These are phyloP conservation scores for Colletotrichum paranaense DNA, from an alignment of 2,329 filamentous ascomycete genomes.

Conservation along the genomic window DNA sequence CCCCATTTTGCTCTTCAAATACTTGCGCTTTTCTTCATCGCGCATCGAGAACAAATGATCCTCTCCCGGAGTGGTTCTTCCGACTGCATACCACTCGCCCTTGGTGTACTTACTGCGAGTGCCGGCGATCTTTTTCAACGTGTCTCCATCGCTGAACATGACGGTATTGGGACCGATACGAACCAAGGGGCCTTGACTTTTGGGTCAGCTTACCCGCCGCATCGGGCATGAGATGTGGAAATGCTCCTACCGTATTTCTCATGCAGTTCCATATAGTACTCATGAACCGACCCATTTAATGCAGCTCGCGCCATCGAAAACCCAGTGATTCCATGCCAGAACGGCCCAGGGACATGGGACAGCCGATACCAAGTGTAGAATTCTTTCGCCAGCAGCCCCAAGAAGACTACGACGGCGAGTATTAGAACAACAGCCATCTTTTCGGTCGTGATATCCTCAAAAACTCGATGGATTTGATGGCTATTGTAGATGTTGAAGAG, in stretches of 20 bases:
- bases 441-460: background rate
- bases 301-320: conserved; percentile 42
- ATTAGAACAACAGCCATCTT: conserved; percentile 1
- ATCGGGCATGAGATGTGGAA: conserved; percentile 1
- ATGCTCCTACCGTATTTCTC: conserved; percentile 18
- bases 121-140: conserved; percentile 18
- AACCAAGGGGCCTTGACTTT: conserved; percentile 39
- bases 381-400: conserved; percentile 7
- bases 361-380: conserved; percentile 43
- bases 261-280: conserved; percentile 30
- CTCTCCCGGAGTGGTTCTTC: conserved; percentile 43
- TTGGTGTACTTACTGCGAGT: conserved; percentile 35
- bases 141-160: conserved; percentile 35
- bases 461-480: background rate
- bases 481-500: background rate
- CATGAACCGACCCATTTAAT: conserved; percentile 16
- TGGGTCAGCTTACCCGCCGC: conserved; percentile 16
- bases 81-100: conserved; percentile 40
- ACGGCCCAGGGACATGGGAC: conserved; percentile 47
- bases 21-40: conserved; percentile 52
- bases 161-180: conserved; percentile 38
- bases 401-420: background rate
- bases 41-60: conserved; percentile 45
- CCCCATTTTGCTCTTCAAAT: conserved; percentile 58
- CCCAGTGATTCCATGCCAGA: conserved; percentile 45